Evolutionary conservation across 2,329 filamentous ascomycete genomes (phyloP).

Genomic region (Phialocephala sp.): DNA sequence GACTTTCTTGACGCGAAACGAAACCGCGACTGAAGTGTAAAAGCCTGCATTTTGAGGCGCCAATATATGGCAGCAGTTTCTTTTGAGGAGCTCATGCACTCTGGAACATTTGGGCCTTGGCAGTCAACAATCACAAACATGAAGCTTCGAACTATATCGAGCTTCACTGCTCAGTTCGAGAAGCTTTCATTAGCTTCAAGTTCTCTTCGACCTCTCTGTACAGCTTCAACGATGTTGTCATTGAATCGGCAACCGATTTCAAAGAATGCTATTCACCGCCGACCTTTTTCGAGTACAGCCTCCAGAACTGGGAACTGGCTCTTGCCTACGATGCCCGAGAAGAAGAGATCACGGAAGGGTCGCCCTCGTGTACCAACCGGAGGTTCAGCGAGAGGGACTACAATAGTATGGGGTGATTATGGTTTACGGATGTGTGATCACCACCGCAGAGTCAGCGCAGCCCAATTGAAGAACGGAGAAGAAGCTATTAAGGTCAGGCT

Average conservation of each 20-base stretch:
- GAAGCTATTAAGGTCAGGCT: slow-evolving; percentile 90
- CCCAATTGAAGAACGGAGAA: slow-evolving; percentile 87
- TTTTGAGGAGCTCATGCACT: not conserved
- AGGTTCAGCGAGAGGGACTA: slow-evolving; percentile 90
- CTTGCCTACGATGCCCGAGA: slow-evolving; percentile 77
- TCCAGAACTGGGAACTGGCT: slow-evolving; percentile 75
- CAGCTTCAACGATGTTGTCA: slow-evolving; percentile 34
- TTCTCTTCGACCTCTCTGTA: slow-evolving; percentile 40
- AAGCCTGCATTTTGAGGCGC: slow-evolving; percentile 19
- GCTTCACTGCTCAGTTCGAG: slow-evolving; percentile 40
- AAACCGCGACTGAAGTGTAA: slow-evolving; percentile 28
- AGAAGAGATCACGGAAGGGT: slow-evolving; percentile 88
- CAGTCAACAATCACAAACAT: slow-evolving; percentile 31
- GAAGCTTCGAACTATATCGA: slow-evolving; percentile 37
- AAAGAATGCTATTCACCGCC: slow-evolving; percentile 49
- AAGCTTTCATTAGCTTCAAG: slow-evolving; percentile 40
- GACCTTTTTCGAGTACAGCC: slow-evolving; percentile 76
- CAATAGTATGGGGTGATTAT: slow-evolving; percentile 95
- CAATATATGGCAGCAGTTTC: not conserved
- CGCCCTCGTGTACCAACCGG: slow-evolving; percentile 87
- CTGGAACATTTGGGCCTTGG: not conserved
- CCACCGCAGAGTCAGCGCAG: slow-evolving; percentile 86
- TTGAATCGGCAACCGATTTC: slow-evolving; percentile 28
- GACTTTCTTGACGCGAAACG: slow-evolving; percentile 25
- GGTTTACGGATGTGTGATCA: slow-evolving; percentile 93